Evolutionary conservation across 148 eudicot species (phyloP).

Genomic region (Oxyria digyna): DNA sequence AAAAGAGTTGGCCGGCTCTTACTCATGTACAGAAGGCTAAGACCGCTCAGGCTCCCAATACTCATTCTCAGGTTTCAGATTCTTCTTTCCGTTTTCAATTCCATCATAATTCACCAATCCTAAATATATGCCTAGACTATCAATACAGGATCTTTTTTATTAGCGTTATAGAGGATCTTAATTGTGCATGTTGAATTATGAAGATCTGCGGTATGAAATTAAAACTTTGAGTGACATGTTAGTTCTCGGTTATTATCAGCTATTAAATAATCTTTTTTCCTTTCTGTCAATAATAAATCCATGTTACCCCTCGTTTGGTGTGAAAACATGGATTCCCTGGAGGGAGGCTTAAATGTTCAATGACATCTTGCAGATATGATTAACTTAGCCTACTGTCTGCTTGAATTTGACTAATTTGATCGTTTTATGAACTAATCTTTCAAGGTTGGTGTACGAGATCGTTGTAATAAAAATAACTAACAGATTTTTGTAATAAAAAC

Average conservation of each 20-base stretch:
- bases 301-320: neutral
- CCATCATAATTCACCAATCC: neutral
- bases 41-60: constrained; percentile 14
- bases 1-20: constrained; percentile 72
- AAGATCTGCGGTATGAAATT: neutral
- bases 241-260: neutral
- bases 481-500: too few relatives aligned
- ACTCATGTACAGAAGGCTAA: constrained; percentile 39
- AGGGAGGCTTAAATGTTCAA: neutral
- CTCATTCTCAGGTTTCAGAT: neutral
- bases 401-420: neutral
- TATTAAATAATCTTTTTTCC: too few relatives aligned
- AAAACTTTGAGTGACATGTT: neutral
- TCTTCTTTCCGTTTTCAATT: neutral
- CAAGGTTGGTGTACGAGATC: neutral
- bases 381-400: neutral
- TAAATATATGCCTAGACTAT: too few relatives aligned
- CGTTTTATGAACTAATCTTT: neutral
- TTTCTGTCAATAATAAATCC: neutral
- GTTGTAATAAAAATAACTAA: too few relatives aligned
- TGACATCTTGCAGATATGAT: neutral
- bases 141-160: too few relatives aligned
- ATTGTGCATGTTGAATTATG: neutral
- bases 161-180: neutral
- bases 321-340: neutral